Percentiles rank a stretch among this genome's conserved stretches.
phyloP scores from a whole-genome alignment of 495 filamentous ascomycete genomes.

The Penicillium simplicissimum region DNA sequence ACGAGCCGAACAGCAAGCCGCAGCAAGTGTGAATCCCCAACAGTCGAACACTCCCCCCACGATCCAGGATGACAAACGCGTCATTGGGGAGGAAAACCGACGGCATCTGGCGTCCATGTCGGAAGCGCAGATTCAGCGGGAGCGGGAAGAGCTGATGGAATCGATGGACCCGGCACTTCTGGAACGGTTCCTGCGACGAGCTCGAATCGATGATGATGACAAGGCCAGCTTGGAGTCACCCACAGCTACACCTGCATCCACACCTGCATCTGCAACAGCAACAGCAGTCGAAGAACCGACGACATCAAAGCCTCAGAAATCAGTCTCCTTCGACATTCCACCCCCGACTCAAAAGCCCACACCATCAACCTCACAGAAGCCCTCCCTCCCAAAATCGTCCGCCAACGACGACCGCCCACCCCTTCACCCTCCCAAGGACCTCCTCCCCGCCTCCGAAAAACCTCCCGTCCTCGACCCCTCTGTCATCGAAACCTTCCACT shows the following conservation, averaged over 20 bases:
- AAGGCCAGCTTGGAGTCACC: not conserved
- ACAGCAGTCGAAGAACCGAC: slow-evolving; percentile 4
- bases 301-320: slow-evolving; percentile 25
- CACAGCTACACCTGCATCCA: not conserved
- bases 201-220: slow-evolving; percentile 69
- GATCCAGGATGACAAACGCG: slow-evolving; percentile 54
- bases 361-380: slow-evolving; percentile 7
- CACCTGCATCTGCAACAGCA: not conserved
- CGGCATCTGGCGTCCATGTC: slow-evolving; percentile 78
- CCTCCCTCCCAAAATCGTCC: slow-evolving; percentile 27
- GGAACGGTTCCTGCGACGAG: slow-evolving; percentile 72
- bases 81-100: slow-evolving; percentile 81
- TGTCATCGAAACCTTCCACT: slow-evolving; percentile 62
- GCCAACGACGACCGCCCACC: slow-evolving; percentile 41
- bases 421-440: slow-evolving; percentile 36
- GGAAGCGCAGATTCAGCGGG: slow-evolving; percentile 72
- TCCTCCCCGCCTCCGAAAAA: slow-evolving; percentile 44
- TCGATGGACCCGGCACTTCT: slow-evolving; percentile 70
- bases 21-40: not conserved
- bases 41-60: not conserved
- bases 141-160: slow-evolving; percentile 70
- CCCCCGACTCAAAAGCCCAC: slow-evolving; percentile 9
- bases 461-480: slow-evolving; percentile 43
- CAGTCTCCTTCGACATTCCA: slow-evolving; percentile 36
- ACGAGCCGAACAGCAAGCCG: slow-evolving; percentile 34